These are phyloP conservation scores for Neofusicoccum ribis DNA, from an alignment of 2,329 filamentous ascomycete species.

Conservation along the genomic window DNA sequence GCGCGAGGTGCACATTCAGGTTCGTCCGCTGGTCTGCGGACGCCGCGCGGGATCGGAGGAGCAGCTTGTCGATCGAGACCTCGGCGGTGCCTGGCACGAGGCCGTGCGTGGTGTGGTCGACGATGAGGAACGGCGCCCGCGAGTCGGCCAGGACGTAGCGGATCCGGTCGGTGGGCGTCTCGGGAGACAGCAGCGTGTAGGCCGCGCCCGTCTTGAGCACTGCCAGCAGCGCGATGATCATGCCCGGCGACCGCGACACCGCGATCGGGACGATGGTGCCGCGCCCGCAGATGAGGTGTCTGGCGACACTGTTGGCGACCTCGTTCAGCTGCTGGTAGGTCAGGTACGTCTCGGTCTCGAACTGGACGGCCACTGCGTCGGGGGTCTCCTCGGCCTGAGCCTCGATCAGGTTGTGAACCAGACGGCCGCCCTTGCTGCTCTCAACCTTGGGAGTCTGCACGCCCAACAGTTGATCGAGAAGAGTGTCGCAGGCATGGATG, in stretches of 20 bases:
- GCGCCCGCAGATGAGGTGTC: background rate
- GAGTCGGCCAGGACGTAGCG: background rate
- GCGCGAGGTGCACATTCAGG: too few relatives aligned
- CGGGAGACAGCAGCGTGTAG: constrained; percentile 35
- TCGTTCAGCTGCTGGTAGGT: background rate
- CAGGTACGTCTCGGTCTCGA: background rate
- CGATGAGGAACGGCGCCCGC: background rate
- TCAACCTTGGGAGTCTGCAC: too few relatives aligned
- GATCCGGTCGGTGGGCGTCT: constrained; percentile 41
- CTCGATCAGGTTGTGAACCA: too few relatives aligned
- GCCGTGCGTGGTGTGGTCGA: background rate
- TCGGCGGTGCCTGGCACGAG: too few relatives aligned
- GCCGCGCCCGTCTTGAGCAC: constrained; percentile 46
- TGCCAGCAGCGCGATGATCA: constrained; percentile 25
- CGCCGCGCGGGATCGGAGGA: too few relatives aligned
- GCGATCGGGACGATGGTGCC: constrained; percentile 32
- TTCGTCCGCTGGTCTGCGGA: too few relatives aligned
- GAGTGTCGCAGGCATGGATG: too few relatives aligned
- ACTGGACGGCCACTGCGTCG: background rate
- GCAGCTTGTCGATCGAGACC: too few relatives aligned
- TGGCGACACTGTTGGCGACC: background rate
- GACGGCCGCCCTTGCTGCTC: too few relatives aligned
- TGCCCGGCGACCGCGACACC: constrained; percentile 24
- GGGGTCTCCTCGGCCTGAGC: too few relatives aligned
- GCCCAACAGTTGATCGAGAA: too few relatives aligned